These are phyloP conservation scores for Lyophyllum decastes DNA, from an alignment of 768 basidiomycete genomes.

Conservation along the genomic window DNA sequence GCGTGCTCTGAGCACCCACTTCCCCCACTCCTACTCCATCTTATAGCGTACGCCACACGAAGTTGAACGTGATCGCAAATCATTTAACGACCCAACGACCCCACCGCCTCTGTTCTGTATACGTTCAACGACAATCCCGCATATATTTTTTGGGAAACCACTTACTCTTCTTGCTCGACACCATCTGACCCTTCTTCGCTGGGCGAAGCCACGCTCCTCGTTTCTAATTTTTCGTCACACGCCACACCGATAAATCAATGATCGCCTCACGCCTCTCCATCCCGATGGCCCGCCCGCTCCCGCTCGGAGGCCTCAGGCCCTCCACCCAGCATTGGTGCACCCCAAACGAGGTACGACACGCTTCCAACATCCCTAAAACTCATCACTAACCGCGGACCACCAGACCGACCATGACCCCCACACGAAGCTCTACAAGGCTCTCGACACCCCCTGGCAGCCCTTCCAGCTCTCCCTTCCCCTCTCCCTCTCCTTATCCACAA, in stretches of 20 bases:
- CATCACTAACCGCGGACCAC: not conserved
- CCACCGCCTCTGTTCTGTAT: not conserved
- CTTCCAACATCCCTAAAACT: not conserved
- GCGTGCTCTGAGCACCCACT: not conserved
- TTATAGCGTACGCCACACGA: not conserved
- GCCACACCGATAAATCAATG: not conserved
- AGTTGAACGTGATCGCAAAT: too few species aligned
- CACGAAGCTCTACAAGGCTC: not conserved
- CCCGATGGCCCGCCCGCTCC: not conserved
- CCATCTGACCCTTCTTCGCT: constrained; percentile 3
- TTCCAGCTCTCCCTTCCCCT: not conserved
- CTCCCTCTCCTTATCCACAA: not conserved
- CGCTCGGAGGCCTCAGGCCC: not conserved
- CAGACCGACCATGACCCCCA: constrained; percentile 2
- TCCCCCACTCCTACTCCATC: not conserved
- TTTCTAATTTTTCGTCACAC: not conserved
- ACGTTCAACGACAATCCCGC: not conserved
- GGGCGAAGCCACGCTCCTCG: constrained; percentile 1
- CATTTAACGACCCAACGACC: not conserved
- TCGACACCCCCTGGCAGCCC: not conserved
- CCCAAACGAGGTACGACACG: not conserved
- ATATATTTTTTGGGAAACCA: not conserved
- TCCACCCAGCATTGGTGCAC: not conserved
- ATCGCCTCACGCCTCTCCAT: not conserved
- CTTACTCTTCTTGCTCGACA: too few species aligned